Evolutionary conservation across 768 basidiomycete genomes (phyloP), one percentile per base, ranked within the genome.

Genomic region (Lyophyllum shimeji): DNA sequence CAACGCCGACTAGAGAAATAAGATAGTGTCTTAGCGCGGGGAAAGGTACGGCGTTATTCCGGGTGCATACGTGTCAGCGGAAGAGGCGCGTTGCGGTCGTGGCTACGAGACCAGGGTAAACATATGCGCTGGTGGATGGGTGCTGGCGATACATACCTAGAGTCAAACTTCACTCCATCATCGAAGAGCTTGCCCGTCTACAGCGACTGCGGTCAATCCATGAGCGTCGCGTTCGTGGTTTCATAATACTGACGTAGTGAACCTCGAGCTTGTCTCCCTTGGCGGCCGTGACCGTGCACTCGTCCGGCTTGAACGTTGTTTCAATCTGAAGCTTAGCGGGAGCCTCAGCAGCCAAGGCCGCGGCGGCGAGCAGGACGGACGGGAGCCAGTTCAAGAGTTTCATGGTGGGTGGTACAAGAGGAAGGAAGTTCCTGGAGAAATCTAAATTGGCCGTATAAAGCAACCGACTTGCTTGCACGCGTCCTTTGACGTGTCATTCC

Each of bases 81-180:
- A 7, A 98, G 78, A 1, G 95, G 93, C 50, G 71, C 64, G 53
- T 82, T 82, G 37, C 95, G 89, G 76, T 93, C 89, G 54, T 72
- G 70, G 69, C 90, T 91, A 43, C 18, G 20, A 37, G 24, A 42
- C 54, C 12, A 23, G 9, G 23, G 48, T 46, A 6, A 59, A 33
- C 20, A 44, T 0, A 39, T 18, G 5, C 39, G 29, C 39, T 7
- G n/a, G 1, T 18, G 27, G 18, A 48, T 5, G 33, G 20, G n/a
- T 31, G 24, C 5, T 0, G 25, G 37, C 25, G 1, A 46, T 29
- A 63, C 79, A 7, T 64, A 88, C 82, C 92, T 94, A 8, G 93
- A 95, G 71, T 98, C 95, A 63, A 98, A 98, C 68, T 95, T 89
- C 56, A 81, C 80, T 7, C 93, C 93, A 49, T 78, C 84, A 9